Evolutionary conservation across 1,139 yeast genomes (phyloP), one percentile per base, ranked within the genome.

Genomic region (Pichiaceae sp.): DNA sequence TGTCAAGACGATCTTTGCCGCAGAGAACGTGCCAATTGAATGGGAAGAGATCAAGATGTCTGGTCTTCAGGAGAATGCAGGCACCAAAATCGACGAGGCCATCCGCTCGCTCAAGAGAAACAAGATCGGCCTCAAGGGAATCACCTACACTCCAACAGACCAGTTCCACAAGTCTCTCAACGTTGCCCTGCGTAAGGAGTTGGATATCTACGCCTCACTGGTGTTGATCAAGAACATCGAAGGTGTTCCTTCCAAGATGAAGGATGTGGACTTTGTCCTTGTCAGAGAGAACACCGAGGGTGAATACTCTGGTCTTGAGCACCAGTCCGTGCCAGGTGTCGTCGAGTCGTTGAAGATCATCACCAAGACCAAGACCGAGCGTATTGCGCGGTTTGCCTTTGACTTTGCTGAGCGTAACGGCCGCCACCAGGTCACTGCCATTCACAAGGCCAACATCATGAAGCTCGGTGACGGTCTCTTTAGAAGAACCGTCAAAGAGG

Each of bases 381-480:
- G 98, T 70, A 84, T 91, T 53, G 96, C 96, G 52, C 83, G 91
- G 67, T 91, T 91, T 55, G 97, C 98, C 35, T 89, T 86, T 57
- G 97, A 91, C 68, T 91, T 84, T 56, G 97, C 97, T 47, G 70
- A 75, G 62, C 83, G 82, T 69, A 85, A 91, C 75, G 77, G 83
- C 72, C 83, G 97, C 70, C 78, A 82, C 65, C 70, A 76, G 57
- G 97, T 91, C 48, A 87, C 96, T 41, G 96, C 96, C 52, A 91
- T 91, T 59, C 98, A 91, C 78, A 91, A 91, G 72, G 98, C 98
- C 51, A 91, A 91, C 75, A 91, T 91, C 59, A 91, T 91, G 98
- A 91, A 91, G 72, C 78, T 87, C 60, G 95, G 96, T 61, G 98
- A 91, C 63, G 98, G 98, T 64, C 76, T 91, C 57, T 91, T 91